Base-by-base conservation (phyloP, 139 green algal genomes). In the Pedinophyceae sp. region DNA sequence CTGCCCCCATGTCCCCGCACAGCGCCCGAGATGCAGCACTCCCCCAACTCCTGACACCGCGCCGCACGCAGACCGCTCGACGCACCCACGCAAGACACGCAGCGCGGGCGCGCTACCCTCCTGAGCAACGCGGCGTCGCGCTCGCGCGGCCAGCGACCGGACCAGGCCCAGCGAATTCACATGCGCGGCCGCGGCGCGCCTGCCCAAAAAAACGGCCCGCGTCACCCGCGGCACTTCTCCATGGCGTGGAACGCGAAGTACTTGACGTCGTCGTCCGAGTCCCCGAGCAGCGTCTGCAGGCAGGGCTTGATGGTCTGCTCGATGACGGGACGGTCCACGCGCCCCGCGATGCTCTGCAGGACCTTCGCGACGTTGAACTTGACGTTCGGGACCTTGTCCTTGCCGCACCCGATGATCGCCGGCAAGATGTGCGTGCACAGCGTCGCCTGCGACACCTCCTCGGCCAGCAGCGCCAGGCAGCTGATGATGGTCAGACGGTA, bases 361-460 rank as follows among this genome's bases (percentile, higher is more conserved):
- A 92, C 71, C 69, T 94, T 94, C 30, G 85, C 88, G 2, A 82
- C 82, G 57, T 93, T 93, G 66, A 97, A 97, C 53, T 77, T 82
- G 20, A 97, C 81, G 58, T 97, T 97, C 27, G 87, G 82, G 52
- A 89, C 69, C n/a, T 55, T 54, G 41, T 75, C 68, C 48, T 53
- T 53, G 48, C 22, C 25, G 48, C 48, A 30, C 6, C 23, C 48
- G n/a, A 95, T 61, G 3, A 95, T 63, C 1, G 81, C 82, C 0
- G 88, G 90, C 61, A 98, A 72, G 70, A 98, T 88, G 43, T 56
- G 67, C 55, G 64, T 68, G 62, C 74, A 75, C 2, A 93, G 75
- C 23, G 86, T 76, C 47, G 95, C 91, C n/a, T 61, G 61, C 27
- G 57, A 59, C 15, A 97, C 82, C 4, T 78, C 70, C 6, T 72